These are phyloP conservation scores for Aureobasidium sp. DNA, from an alignment of 2,329 filamentous ascomycete species.

Conservation along the genomic window DNA sequence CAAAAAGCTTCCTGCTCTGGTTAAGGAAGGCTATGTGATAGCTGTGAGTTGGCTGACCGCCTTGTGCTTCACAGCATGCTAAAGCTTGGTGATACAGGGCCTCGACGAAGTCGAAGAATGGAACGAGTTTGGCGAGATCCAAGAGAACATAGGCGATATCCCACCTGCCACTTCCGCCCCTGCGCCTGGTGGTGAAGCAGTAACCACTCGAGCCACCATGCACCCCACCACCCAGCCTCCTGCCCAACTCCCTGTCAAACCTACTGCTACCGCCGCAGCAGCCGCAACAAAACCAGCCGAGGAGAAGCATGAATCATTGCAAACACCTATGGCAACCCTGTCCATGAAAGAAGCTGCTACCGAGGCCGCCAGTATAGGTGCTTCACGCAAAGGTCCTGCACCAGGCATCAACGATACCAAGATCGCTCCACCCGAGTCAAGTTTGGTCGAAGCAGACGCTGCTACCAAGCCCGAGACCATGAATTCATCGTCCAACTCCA, in stretches of 20 bases:
- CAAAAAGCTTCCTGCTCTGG: conserved; percentile 79
- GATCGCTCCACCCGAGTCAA: conserved; percentile 17
- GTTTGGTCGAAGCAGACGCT: conserved; percentile 7
- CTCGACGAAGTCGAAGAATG: conserved; percentile 93
- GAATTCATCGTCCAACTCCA: conserved; percentile 23
- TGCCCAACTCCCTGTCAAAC: conserved; percentile 14
- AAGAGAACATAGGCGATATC: conserved; percentile 65
- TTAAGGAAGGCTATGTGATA: conserved; percentile 78
- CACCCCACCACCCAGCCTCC: conserved; percentile 3
- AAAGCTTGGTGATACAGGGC: conserved; percentile 51
- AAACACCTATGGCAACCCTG: conserved; percentile 25
- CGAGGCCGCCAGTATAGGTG: conserved; percentile 23
- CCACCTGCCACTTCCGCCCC: conserved; percentile 27
- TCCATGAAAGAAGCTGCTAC: conserved; percentile 24
- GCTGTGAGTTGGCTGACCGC: conserved; percentile 57
- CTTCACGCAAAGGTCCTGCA: conserved; percentile 14
- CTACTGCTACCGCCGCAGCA: conserved; percentile 14
- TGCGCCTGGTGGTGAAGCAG: conserved; percentile 12
- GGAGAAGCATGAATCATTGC: conserved; percentile 22
- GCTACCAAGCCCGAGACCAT: conserved; percentile 24
- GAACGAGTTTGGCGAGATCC: conserved; percentile 97
- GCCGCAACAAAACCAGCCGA: neutral
- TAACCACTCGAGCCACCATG: conserved; percentile 16
- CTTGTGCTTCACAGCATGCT: neutral
- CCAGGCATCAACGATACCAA: conserved; percentile 15